Base-by-base conservation (phyloP, 805 yeast species). In the Priceomyces haplophilus region DNA sequence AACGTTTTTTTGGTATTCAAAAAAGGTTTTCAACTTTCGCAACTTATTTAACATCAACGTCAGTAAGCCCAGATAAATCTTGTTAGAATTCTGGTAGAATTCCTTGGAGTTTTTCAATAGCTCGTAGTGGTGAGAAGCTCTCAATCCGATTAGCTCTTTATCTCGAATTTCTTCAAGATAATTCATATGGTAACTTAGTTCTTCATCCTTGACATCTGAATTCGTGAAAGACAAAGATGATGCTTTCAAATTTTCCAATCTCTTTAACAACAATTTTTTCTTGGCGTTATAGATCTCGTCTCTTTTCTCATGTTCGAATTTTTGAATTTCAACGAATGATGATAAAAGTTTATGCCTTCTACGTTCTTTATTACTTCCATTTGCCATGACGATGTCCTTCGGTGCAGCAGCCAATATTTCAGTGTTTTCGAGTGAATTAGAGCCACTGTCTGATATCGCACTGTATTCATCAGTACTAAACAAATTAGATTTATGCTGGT, bases 81-180 rank as follows among this genome's bases (percentile, higher is more conserved):
- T 56, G 47, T 68, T 64, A 8, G 71, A 62, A 34, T 69, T 69
- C 33, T 65, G 62, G 45, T 68, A 69, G 43, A 65, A 69, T 4
- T 48, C 46, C 31, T 60, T 49, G 7, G 67, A 59, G 29, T 52
- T 55, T 42, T 64, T 58, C 34, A 68, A 51, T 17, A 55, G 49
- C 38, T 67, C 68, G 47, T 67, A 67, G 41, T 64, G 58, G 43
- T 54, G 50, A 23, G 55, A 47, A n/a, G 64, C 41, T 43, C 59
- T 64, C 38, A 67, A 54, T 18, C 56, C 53, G n/a, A 67, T 41
- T 38, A 70, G 55, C 38, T 63, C 67, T 24, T 54, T 51, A 45
- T 70, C 76, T 21, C 69, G 44, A 19, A 50, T 45, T 7, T 45
- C 46, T 30, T 56, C 64, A 27, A 60, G 44, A 19, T 45, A 20